Evolutionary conservation across 2,329 filamentous ascomycete genomes (phyloP).

Genomic region (Tolypocladium inflatum): DNA sequence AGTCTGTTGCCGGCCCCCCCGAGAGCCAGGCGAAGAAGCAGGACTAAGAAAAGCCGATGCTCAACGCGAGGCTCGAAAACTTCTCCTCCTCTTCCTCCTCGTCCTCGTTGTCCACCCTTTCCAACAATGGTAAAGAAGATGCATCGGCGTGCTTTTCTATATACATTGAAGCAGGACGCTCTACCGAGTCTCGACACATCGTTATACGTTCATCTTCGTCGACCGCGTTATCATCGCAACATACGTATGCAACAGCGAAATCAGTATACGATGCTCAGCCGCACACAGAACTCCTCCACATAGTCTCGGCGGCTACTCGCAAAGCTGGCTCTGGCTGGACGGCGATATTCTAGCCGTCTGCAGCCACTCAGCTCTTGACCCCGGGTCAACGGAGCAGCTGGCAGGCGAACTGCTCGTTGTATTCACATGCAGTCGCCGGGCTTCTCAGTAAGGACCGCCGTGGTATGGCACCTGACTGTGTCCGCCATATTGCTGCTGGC

Average conservation of each 20-base stretch:
- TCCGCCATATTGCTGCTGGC: constrained; percentile 18
- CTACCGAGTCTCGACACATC: constrained; percentile 5
- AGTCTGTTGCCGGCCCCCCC: constrained; percentile 14
- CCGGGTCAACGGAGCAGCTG: neutral
- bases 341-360: neutral
- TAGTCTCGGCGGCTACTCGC: neutral
- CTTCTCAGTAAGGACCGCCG: constrained; percentile 7
- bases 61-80: neutral
- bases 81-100: neutral
- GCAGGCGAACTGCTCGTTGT: neutral
- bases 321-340: neutral
- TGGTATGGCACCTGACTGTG: constrained; percentile 12
- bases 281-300: neutral
- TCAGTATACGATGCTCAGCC: neutral
- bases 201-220: neutral
- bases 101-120: neutral
- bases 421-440: neutral
- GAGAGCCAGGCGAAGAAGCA: constrained; percentile 26
- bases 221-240: neutral
- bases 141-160: constrained; percentile 15
- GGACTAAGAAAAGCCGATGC: constrained; percentile 12
- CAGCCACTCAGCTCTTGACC: neutral
- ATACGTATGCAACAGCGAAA: neutral
- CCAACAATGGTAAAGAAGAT: neutral
- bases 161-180: constrained; percentile 15